Evolutionary conservation across 306 rosid species (phyloP), one percentile per base, ranked within the genome.

Genomic region (Carpinus viminea): DNA sequence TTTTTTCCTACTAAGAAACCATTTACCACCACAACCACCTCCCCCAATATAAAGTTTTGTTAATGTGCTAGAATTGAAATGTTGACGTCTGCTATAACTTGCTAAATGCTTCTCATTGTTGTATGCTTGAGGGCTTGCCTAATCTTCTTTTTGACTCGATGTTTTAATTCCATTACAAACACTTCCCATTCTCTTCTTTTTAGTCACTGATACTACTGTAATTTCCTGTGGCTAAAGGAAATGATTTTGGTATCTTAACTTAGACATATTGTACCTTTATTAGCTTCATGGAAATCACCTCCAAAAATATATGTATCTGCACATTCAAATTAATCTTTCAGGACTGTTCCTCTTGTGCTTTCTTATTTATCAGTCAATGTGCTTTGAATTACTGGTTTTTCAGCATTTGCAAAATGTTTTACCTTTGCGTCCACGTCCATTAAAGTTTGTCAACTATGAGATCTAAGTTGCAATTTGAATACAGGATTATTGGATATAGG

Each of bases 401-500:
- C n/a, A 15, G 3, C 4, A 51, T 64, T 36, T 31, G 34, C 9
- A 61, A 8, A 1, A 15, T 51, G 41, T 66, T 62, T 48, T 46
- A 24, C 41, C 68, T 72, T 77, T 68, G 64, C 28, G 50, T 57
- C 43, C 46, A 55, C 34, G 54, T 24, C 60, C 47, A 64, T n/a
- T 68, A 68, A 61, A 55, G 73, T 36, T 66, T 73, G 57, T n/a
- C 56, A 53, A 57, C 53, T 56, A 59, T 61, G 54, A 68, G 28
- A 72, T 51, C 78, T 66, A 20, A 70, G 72, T 74, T 80, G 73
- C 72, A 52, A 71, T 73, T 68, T 87, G 56, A 57, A 84, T 81
- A 57, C 89, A 91, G 97, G 88, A 78, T 80, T 91, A 72, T 31
- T 17, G 83, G 90, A 86, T 61, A 48, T 80, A 28, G 86, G 38